These are phyloP conservation scores for Colletotrichum eleusines DNA, from an alignment of 2,329 filamentous ascomycete species.

Conservation along the genomic window DNA sequence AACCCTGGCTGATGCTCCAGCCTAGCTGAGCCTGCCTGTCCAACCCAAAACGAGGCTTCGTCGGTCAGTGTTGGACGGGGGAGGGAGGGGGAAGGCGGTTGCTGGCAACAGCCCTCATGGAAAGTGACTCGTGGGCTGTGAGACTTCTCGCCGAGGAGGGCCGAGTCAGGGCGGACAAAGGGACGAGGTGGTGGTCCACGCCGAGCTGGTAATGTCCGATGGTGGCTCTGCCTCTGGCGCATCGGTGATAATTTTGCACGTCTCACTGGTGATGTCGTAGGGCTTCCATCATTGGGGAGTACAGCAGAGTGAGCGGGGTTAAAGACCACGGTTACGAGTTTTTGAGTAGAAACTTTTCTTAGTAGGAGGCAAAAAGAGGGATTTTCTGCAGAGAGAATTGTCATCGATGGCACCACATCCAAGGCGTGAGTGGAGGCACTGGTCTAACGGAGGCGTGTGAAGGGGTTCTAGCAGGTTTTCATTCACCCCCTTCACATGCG, in stretches of 20 bases:
- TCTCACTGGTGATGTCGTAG: conserved; percentile 24
- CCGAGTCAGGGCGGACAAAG: background rate
- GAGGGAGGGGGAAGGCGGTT: background rate
- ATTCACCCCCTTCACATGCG: background rate
- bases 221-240: conserved; percentile 11
- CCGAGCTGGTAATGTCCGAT: conserved; percentile 21
- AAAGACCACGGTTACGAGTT: conserved; percentile 11
- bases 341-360: background rate
- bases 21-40: conserved; percentile 19
- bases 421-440: conserved; percentile 23
- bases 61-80: conserved; percentile 1
- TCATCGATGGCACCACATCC: conserved; percentile 3
- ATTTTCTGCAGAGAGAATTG: conserved; percentile 10
- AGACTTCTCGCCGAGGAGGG: conserved; percentile 8
- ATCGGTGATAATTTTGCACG: background rate
- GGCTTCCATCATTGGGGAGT: background rate
- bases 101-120: background rate
- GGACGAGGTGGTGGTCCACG: background rate
- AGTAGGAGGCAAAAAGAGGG: conserved; percentile 24
- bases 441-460: background rate
- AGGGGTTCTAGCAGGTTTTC: background rate
- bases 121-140: conserved; percentile 31
- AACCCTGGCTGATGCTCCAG: background rate
- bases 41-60: conserved; percentile 6
- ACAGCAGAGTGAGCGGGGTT: conserved; percentile 6